Base-by-base conservation (phyloP, 2,329 filamentous ascomycete species). In the Pseudonectria buxi region DNA sequence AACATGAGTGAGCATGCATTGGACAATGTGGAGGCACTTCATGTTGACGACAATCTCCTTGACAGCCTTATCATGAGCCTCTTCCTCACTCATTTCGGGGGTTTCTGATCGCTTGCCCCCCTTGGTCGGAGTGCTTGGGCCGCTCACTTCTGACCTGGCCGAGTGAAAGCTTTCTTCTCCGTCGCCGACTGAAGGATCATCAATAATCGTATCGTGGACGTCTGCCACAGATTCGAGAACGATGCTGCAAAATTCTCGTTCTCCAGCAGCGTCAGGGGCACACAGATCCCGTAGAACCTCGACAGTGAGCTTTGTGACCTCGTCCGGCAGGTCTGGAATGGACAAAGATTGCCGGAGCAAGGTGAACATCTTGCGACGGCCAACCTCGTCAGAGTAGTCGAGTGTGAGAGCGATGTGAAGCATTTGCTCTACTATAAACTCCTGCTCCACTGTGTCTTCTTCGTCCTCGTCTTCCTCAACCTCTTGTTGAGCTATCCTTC, bases 371-470 rank as follows among this genome's bases (percentile, higher is more conserved):
- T 95, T 94, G 39, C 90, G 76, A 46, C 92, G 78, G 32, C 92
- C 92, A 44, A 95, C 86, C 61, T 96, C 92, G 55, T 98, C 92
- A n/a, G 86, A 89, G 61, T 96, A 98, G 62, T 98, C 92, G 33
- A 96, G 75, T 2, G 86, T 94, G 40, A 89, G 72, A 5, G 87
- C 85, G 54, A 98, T 94, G 51, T 95, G 84, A 25, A 98, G 78
- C 38, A 98, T 71, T 56, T 98, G 94, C 58, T 96, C 89, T 26
- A 95, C 85, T 43, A 95, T 85, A 51, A 98, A 98, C 59, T 96
- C 90, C 50, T 89, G 82, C 57, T 95, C 88, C 6, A 88, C 81
- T 0, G 83, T 83, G 47, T 94, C 85, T 51, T 94, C 86, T 41
- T 89, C 84, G 6, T 86, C 84, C 1, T 78, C 73, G 4, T 81